Conservation (phyloP, 129 eudicot genomes). For the Helichrysum umbraculigerum region DNA sequence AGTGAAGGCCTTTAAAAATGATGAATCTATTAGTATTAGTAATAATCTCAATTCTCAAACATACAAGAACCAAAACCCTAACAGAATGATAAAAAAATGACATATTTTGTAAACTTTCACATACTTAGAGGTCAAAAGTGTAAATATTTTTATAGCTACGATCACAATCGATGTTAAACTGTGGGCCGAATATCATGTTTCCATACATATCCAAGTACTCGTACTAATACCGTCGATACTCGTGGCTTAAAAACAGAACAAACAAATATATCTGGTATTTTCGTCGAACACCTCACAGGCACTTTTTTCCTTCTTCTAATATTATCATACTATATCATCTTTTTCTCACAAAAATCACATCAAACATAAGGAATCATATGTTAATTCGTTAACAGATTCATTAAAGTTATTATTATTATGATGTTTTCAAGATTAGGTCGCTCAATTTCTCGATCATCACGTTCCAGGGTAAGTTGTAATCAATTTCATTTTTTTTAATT, state of each 20-base stretch:
- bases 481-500: not conserved
- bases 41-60: too few relatives aligned
- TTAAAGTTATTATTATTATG: constrained; percentile 29
- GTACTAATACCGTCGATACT: not conserved
- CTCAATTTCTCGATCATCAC: constrained; percentile 68
- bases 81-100: too few relatives aligned
- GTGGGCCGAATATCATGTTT: not conserved
- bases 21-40: too few relatives aligned
- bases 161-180: not conserved
- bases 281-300: not conserved
- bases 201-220: not conserved
- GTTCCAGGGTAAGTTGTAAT: constrained; percentile 39
- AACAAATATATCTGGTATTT: not conserved
- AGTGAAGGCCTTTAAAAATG: too few relatives aligned
- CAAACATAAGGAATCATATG: constrained; percentile 16
- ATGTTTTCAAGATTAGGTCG: constrained; percentile 62
- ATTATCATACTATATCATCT: not conserved
- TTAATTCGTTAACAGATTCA: constrained; percentile 12
- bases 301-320: not conserved
- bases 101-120: not conserved
- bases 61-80: too few relatives aligned
- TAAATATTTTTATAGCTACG: too few relatives aligned
- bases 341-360: not conserved
- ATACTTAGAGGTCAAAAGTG: not conserved
- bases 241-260: constrained; percentile 7